Evolutionary conservation across 2,329 filamentous ascomycete genomes (phyloP), one percentile per base, ranked within the genome.

Genomic region (Arachnomyces sp.): DNA sequence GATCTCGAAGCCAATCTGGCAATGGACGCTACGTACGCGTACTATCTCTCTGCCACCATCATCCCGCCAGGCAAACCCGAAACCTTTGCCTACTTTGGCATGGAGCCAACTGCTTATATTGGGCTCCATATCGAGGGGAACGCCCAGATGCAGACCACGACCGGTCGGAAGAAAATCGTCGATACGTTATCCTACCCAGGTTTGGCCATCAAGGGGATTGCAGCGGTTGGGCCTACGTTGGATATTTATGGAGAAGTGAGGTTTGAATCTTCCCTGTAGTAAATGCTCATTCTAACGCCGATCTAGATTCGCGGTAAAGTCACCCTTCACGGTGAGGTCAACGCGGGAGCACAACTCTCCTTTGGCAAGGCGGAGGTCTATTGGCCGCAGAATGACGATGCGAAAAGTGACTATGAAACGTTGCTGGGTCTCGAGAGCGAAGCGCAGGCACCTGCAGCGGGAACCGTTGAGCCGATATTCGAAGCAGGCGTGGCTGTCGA

Each of bases 171-270:
- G 16, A 47, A 47, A 36, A 36, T 54, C 5, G 40, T 54, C 13
- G 44, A 49, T 28, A 54, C 52, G 3, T 34, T 54, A 2, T 45
- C 51, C 4, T 54, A 54, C 32, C 52, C 51, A 3, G 52, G 52
- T 7, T 39, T 54, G 11, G 43, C 46, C 9, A 46, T 54, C 39
- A 54, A 54, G 36, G 53, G 50, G 9, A 51, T 52, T 13, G 49
- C 49, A 3, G 47, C 49, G 2, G 47, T 52, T 14, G 50, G 50
- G 3, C 50, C 50, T 7, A 52, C 45, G 5, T 31, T 52, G 25
- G 50, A 52, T 31, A 17, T 52, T 13, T 52, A 45, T 21, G 50
- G 50, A n/a, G n/a, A n/a, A n/a, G n/a, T n/a, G n/a, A n/a, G n/a
- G n/a, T n/a, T n/a, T n/a, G n/a, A n/a, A n/a, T n/a, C n/a, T n/a